Evolutionary conservation across 23 red algal species (phyloP).

Genomic region (Gracilaria domingensis): DNA sequence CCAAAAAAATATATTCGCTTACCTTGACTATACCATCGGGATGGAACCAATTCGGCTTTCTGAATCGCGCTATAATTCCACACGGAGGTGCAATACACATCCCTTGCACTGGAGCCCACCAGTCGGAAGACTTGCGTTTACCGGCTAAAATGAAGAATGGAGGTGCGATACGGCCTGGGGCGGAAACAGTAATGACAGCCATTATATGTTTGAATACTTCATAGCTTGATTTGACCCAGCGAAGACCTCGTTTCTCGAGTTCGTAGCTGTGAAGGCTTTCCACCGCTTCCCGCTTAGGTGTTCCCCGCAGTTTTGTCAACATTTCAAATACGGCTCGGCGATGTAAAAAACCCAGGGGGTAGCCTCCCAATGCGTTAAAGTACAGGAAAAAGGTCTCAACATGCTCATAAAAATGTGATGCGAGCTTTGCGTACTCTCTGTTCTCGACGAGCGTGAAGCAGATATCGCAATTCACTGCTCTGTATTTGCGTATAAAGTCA

Average conservation of each 20-base stretch:
- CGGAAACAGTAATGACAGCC: slow-evolving; percentile 36
- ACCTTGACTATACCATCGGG: neutral
- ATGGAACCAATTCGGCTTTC: slow-evolving; percentile 28
- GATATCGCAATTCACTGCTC: slow-evolving; percentile 14
- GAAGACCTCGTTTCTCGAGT: neutral
- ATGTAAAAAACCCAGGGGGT: neutral
- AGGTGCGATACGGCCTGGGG: slow-evolving; percentile 8
- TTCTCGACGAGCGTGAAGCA: neutral
- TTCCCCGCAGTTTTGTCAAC: slow-evolving; percentile 29
- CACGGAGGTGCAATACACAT: neutral
- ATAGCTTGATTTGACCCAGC: neutral
- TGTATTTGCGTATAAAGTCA: neutral
- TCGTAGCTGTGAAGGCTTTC: neutral
- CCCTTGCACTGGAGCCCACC: neutral
- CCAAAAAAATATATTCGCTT: slow-evolving; percentile 7
- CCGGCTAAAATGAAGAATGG: slow-evolving; percentile 48
- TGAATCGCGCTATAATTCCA: slow-evolving; percentile 6
- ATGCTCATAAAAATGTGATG: neutral
- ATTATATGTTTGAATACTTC: slow-evolving; percentile 15
- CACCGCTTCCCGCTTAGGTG: neutral
- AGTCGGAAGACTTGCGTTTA: neutral
- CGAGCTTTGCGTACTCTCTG: slow-evolving; percentile 5
- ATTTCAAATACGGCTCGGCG: slow-evolving; percentile 22
- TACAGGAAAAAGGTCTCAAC: slow-evolving; percentile 36
- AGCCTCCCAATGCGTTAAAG: neutral